phyloP scores from a whole-genome alignment of 345 rosid genomes.

The Erucastrum elatum region DNA sequence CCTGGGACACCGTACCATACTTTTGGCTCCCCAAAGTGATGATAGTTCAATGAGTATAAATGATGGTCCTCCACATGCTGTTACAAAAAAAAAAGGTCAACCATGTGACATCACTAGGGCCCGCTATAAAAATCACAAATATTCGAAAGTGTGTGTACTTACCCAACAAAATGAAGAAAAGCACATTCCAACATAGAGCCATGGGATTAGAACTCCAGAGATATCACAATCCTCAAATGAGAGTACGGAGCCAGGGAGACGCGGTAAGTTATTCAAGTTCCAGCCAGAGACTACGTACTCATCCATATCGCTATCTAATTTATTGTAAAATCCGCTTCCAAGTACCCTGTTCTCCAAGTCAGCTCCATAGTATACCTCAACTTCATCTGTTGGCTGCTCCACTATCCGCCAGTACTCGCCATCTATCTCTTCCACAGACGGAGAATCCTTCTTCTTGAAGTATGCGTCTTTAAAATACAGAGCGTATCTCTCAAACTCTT shows the following conservation, averaged over 20 bases:
- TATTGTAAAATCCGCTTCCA: constrained; percentile 92
- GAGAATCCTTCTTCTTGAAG: constrained; percentile 55
- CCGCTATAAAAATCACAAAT: not conserved
- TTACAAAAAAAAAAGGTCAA: not conserved
- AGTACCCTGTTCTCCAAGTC: constrained; percentile 86
- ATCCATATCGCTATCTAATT: constrained; percentile 47
- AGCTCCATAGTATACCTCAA: constrained; percentile 98
- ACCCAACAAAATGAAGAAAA: constrained; percentile 99
- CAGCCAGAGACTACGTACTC: constrained; percentile 74
- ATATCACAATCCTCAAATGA: constrained; percentile 87
- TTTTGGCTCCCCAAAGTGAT: constrained; percentile 87
- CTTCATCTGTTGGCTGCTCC: constrained; percentile 88
- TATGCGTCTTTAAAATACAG: constrained; percentile 63
- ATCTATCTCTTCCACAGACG: constrained; percentile 76
- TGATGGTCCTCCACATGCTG: constrained; percentile 99
- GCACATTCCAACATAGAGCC: constrained; percentile 98
- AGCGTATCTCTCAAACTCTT: constrained; percentile 71
- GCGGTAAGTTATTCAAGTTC: constrained; percentile 93
- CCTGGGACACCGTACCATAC: constrained; percentile 97
- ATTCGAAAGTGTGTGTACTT: constrained; percentile 24
- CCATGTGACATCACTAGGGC: not conserved
- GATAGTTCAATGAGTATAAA: constrained; percentile 81
- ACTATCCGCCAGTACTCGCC: constrained; percentile 98
- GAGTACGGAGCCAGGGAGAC: constrained; percentile 87
- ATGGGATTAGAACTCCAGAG: constrained; percentile 94